A percentile compares a stretch with the other conserved stretches of the same genome.
Evolutionary conservation across 148 eudicot species (phyloP).

Genomic region (Rhododendron vialii): DNA sequence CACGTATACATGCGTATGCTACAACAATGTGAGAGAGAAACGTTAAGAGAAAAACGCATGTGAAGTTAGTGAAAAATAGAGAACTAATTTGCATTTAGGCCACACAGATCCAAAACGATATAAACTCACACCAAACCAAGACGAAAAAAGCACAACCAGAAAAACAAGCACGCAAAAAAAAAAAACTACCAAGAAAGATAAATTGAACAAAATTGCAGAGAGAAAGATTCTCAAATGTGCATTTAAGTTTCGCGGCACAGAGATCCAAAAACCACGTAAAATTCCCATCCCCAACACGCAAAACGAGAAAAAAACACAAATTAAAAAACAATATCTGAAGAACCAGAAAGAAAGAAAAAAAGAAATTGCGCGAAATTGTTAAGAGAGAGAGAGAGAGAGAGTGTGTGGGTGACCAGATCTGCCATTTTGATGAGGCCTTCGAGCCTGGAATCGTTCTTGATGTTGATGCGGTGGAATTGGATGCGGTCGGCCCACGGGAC

Average conservation of each 20-base stretch:
- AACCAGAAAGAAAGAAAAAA: neutral
- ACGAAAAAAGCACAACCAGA: too few relatives aligned
- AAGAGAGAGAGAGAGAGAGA: neutral
- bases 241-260: neutral
- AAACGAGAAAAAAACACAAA: neutral
- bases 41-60: neutral
- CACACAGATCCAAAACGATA: constrained; percentile 4
- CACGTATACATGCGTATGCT: neutral
- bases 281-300: neutral
- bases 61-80: neutral
- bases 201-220: neutral
- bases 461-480: constrained; percentile 80
- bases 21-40: neutral
- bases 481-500: constrained; percentile 64
- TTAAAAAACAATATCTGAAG: neutral
- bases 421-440: constrained; percentile 94
- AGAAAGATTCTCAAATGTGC: neutral
- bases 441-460: constrained; percentile 91
- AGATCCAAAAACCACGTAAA: neutral
- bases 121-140: neutral
- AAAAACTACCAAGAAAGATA: too few relatives aligned
- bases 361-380: neutral
- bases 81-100: constrained; percentile 1
- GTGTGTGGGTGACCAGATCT: constrained; percentile 65
- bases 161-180: too few relatives aligned